Percentiles rank a stretch among this genome's conserved stretches.
phyloP scores from a whole-genome alignment of 1,139 yeast species.

The Pichia sp. region DNA sequence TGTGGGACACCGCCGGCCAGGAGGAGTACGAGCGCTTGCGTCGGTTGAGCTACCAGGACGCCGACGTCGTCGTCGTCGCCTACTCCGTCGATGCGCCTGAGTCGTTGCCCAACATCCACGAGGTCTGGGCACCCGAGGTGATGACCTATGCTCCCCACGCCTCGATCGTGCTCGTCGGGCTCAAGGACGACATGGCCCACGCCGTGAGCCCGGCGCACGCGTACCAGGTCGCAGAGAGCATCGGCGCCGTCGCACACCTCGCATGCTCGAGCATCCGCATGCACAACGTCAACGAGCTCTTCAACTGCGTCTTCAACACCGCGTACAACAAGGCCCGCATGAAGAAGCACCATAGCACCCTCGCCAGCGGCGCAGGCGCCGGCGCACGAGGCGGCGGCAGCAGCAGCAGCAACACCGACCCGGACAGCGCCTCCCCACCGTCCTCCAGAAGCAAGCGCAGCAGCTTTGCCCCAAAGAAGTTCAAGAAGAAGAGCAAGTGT shows the following conservation, averaged over 20 bases:
- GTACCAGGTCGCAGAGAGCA: slow-evolving; percentile 49
- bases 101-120: slow-evolving; percentile 68
- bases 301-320: slow-evolving; percentile 39
- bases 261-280: slow-evolving; percentile 75
- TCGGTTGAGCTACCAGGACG: slow-evolving; percentile 81
- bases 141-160: slow-evolving; percentile 76
- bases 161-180: slow-evolving; percentile 73
- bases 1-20: slow-evolving; percentile 90
- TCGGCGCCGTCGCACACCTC: slow-evolving; percentile 73
- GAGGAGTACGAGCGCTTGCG: slow-evolving; percentile 85
- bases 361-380: neutral
- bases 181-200: slow-evolving; percentile 59
- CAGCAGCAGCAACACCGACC: neutral
- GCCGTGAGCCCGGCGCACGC: slow-evolving; percentile 31
- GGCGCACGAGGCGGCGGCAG: neutral
- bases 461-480: slow-evolving; percentile 4
- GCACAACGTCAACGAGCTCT: slow-evolving; percentile 63
- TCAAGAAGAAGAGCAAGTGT: slow-evolving; percentile 10
- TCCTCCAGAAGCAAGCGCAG: slow-evolving; percentile 4
- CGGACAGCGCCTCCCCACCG: neutral
- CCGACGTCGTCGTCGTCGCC: slow-evolving; percentile 68
- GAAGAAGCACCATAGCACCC: slow-evolving; percentile 5
- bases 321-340: slow-evolving; percentile 21
- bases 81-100: slow-evolving; percentile 64
- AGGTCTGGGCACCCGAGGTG: slow-evolving; percentile 86